Conservation (phyloP, 108 stramenopile genomes). For the Fragilaria crotonensis region DNA sequence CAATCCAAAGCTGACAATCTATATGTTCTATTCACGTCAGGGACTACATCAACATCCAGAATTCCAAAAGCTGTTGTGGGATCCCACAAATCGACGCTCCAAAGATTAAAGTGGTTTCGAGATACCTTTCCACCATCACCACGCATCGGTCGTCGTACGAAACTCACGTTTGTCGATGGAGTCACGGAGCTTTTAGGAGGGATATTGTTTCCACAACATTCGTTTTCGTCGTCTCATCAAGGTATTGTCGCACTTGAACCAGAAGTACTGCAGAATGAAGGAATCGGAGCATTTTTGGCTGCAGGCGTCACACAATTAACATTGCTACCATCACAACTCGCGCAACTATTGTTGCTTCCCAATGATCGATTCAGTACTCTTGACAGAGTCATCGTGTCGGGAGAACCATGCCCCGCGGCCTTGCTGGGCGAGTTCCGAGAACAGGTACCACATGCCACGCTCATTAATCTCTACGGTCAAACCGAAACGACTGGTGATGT, state of each 20-base stretch:
- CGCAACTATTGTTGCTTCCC: constrained; percentile 3
- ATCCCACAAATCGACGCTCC: constrained; percentile 19
- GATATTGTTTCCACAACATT: constrained; percentile 14
- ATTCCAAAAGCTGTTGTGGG: constrained; percentile 7
- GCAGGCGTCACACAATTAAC: constrained; percentile 2
- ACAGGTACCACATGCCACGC: background rate
- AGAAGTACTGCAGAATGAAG: constrained; percentile 2
- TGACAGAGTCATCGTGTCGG: constrained; percentile 27
- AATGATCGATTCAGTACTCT: background rate
- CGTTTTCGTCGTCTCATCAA: background rate
- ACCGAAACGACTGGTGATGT: constrained; percentile 34
- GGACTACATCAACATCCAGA: background rate
- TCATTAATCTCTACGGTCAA: constrained; percentile 40
- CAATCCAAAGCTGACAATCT: background rate
- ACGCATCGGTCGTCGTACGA: constrained; percentile 19
- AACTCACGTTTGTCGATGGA: constrained; percentile 41
- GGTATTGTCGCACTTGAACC: background rate
- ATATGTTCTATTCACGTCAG: constrained; percentile 1
- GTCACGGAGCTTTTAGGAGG: constrained; percentile 26
- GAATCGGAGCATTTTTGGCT: constrained; percentile 1
- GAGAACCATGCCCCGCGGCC: constrained; percentile 17
- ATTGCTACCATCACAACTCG: constrained; percentile 30
- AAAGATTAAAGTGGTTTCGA: constrained; percentile 14
- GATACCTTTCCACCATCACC: constrained; percentile 9
- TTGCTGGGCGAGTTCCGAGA: constrained; percentile 6